A percentile compares a stretch with the other conserved stretches of the same genome.
phyloP scores from a whole-genome alignment of 768 basidiomycete genomes.

The Trametes coccinea region DNA sequence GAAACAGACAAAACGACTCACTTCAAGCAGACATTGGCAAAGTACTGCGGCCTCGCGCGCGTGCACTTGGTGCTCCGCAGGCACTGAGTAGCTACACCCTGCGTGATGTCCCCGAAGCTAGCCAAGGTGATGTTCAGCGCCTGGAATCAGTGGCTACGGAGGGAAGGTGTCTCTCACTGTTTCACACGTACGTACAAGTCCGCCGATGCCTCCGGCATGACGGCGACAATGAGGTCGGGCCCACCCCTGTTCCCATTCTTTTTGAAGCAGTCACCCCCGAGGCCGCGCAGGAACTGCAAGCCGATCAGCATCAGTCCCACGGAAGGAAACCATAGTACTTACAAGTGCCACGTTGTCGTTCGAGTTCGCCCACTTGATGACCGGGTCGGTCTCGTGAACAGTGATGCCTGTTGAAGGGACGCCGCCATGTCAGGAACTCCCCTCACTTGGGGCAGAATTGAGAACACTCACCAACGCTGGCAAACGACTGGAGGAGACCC shows the following conservation, averaged over 20 bases:
- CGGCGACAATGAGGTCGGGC: slow-evolving; percentile 62
- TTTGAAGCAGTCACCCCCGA: slow-evolving; percentile 48
- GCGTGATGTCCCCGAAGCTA: slow-evolving; percentile 71
- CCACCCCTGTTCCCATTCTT: slow-evolving; percentile 33
- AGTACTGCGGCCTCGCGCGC: slow-evolving; percentile 74
- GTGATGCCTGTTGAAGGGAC: slow-evolving; percentile 51
- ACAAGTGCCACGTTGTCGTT: slow-evolving; percentile 55
- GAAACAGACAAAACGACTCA: slow-evolving; percentile 34
- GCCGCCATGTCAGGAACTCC: no score
- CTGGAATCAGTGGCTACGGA: not conserved
- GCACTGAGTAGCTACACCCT: slow-evolving; percentile 80
- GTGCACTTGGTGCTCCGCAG: slow-evolving; percentile 66
- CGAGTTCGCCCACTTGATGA: slow-evolving; percentile 57
- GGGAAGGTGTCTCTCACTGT: slow-evolving; percentile 51
- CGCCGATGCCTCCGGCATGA: slow-evolving; percentile 73
- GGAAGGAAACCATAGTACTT: slow-evolving; percentile 2
- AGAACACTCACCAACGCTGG: slow-evolving; percentile 55
- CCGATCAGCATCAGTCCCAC: not conserved
- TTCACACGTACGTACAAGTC: slow-evolving; percentile 79
- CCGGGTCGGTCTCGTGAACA: slow-evolving; percentile 45
- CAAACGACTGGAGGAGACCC: slow-evolving; percentile 50
- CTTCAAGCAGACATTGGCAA: slow-evolving; percentile 81
- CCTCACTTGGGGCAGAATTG: no score
- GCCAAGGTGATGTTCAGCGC: not conserved
- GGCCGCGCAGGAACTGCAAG: slow-evolving; percentile 47